Evolutionary conservation across 2,329 filamentous ascomycete species (phyloP).

Genomic region (Coniosporium tulheliwenetii): DNA sequence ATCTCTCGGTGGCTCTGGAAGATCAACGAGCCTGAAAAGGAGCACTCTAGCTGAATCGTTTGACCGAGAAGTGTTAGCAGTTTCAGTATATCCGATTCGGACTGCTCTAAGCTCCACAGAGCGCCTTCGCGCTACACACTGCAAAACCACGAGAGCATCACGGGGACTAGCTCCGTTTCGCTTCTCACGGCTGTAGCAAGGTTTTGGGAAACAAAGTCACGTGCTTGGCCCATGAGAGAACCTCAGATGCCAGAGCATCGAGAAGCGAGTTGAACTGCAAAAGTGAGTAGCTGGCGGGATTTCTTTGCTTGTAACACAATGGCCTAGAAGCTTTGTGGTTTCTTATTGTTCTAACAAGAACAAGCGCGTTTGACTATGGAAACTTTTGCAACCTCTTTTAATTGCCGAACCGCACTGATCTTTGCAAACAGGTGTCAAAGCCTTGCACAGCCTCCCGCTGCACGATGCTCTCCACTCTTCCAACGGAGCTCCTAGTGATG

Average conservation of each 20-base stretch:
- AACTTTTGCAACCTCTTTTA: not conserved
- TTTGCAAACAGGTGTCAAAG: not conserved
- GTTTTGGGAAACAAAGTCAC: too few species aligned
- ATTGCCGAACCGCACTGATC: not conserved
- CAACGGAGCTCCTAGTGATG: conserved; percentile 29
- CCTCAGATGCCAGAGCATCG: too few species aligned
- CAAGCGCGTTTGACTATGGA: not conserved
- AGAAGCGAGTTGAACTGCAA: too few species aligned
- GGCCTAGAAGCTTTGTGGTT: too few species aligned
- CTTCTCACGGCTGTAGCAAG: not conserved
- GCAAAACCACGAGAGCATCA: conserved; percentile 6
- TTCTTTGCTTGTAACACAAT: too few species aligned
- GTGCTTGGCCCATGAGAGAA: too few species aligned
- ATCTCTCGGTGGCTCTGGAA: conserved; percentile 19
- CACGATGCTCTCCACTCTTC: conserved; percentile 21
- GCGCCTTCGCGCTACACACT: conserved; percentile 4
- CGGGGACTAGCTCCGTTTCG: not conserved
- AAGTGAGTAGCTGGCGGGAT: too few species aligned
- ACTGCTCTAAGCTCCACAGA: conserved; percentile 12
- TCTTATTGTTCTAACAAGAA: too few species aligned
- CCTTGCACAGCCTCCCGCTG: conserved; percentile 7
- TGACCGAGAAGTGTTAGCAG: too few species aligned
- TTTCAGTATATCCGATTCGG: too few species aligned
- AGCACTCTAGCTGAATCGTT: not conserved
- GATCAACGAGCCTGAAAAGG: not conserved